These are phyloP conservation scores for Schizothecium vesticola DNA, from an alignment of 495 filamentous ascomycete species.

Conservation along the genomic window DNA sequence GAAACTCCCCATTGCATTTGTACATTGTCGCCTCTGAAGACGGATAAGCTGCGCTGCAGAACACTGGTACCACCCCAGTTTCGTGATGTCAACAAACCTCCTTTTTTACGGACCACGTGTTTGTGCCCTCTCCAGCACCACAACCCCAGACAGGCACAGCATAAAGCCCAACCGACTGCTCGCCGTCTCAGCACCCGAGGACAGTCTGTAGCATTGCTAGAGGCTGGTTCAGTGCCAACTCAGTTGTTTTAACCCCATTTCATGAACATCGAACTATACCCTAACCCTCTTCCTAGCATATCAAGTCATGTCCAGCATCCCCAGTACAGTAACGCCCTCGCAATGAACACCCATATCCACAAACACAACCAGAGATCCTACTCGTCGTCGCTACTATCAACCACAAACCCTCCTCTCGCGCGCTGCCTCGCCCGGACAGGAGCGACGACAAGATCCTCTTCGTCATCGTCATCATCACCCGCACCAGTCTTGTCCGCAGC, in stretches of 20 bases:
- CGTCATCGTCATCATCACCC: conserved; percentile 27
- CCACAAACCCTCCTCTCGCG: conserved; percentile 46
- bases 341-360: not conserved
- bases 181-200: not conserved
- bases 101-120: not conserved
- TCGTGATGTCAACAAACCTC: not conserved
- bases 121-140: not conserved
- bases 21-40: no score
- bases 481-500: conserved; percentile 13
- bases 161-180: not conserved
- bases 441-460: conserved; percentile 30
- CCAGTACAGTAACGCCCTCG: not conserved
- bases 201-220: not conserved
- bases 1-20: no score
- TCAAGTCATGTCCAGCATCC: not conserved
- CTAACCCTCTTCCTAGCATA: not conserved
- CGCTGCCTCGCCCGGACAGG: conserved; percentile 31
- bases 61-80: not conserved
- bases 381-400: conserved; percentile 55
- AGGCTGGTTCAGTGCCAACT: not conserved
- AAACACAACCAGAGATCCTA: conserved; percentile 11
- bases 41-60: no score
- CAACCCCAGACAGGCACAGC: not conserved
- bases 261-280: not conserved
- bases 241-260: not conserved